Conservation (phyloP, 441 rosid genomes). For the Pelargonium fulgidum region DNA sequence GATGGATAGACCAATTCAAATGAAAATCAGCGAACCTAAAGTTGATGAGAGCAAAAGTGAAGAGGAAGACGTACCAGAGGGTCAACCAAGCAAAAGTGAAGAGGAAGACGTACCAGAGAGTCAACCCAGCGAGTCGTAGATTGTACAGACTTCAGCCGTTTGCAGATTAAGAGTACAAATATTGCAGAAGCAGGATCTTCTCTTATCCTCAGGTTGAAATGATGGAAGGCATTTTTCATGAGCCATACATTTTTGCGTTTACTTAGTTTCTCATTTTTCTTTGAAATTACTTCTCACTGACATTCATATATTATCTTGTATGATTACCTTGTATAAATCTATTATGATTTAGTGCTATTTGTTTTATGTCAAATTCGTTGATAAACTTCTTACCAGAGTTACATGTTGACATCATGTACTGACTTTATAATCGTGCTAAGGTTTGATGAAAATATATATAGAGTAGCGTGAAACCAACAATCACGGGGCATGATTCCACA, state of each 20-base stretch:
- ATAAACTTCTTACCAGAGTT: too few species aligned
- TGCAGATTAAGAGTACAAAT: slow-evolving; percentile 11
- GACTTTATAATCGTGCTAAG: too few species aligned
- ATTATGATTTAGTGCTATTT: too few species aligned
- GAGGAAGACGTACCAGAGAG: slow-evolving; percentile 26
- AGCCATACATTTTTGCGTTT: slow-evolving; percentile 13
- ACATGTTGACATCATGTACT: too few species aligned
- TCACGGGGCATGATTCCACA: too few species aligned
- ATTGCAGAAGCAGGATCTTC: slow-evolving; percentile 16
- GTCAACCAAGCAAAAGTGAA: slow-evolving; percentile 17
- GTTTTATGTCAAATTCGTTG: too few species aligned
- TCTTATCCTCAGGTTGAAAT: slow-evolving; percentile 9
- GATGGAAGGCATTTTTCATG: slow-evolving; percentile 10
- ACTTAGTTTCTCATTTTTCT: not conserved
- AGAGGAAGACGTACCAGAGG: slow-evolving; percentile 21
- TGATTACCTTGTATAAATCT: not conserved
- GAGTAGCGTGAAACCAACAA: too few species aligned
- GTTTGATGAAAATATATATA: too few species aligned
- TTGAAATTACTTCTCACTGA: not conserved
- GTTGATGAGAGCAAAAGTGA: slow-evolving; percentile 38
- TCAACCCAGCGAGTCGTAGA: slow-evolving; percentile 23
- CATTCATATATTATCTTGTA: not conserved
- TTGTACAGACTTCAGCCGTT: slow-evolving; percentile 11
- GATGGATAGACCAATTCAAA: slow-evolving; percentile 66
- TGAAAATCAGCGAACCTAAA: slow-evolving; percentile 53